phyloP scores from a whole-genome alignment of 805 yeast genomes.

The Starmerella scarabaei region DNA sequence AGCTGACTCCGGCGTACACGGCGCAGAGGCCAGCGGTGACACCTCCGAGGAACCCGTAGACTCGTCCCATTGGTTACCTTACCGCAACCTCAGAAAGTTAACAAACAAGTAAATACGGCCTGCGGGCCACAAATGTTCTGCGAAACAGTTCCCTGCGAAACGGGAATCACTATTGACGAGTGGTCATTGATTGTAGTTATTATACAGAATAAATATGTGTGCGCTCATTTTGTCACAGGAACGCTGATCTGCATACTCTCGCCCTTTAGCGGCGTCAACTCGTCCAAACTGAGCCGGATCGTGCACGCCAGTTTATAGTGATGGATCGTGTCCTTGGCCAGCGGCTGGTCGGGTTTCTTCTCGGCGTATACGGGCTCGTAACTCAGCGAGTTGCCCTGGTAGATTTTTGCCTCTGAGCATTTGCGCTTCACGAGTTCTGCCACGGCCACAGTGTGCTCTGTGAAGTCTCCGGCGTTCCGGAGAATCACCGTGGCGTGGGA shows the following conservation, averaged over 20 bases:
- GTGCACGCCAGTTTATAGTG: constrained; percentile 3
- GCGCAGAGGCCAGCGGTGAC: constrained; percentile 47
- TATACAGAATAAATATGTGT: too few species aligned
- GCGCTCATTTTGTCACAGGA: too few species aligned
- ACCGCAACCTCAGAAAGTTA: too few species aligned
- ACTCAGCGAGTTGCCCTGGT: constrained; percentile 5
- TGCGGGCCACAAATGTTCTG: too few species aligned
- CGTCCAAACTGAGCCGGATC: constrained; percentile 4
- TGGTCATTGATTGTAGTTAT: too few species aligned
- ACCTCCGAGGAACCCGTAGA: constrained; percentile 47
- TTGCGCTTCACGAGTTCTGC: constrained; percentile 11
- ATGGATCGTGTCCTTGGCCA: constrained; percentile 10
- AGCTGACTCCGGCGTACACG: constrained; percentile 47
- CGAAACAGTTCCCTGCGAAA: too few species aligned
- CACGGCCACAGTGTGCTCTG: constrained; percentile 2
- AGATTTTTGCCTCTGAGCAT: constrained; percentile 4
- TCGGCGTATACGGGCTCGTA: constrained; percentile 3
- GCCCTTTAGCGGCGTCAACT: not conserved
- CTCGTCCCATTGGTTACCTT: constrained; percentile 37
- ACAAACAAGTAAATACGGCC: too few species aligned
- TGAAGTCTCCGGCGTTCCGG: constrained; percentile 4
- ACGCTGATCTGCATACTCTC: too few species aligned
- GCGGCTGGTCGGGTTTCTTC: constrained; percentile 1
- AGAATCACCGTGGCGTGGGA: constrained; percentile 2
- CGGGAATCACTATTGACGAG: too few species aligned